Evolutionary conservation across 305 asterid genomes (phyloP).

Genomic region (Solanum aculeatissimum): DNA sequence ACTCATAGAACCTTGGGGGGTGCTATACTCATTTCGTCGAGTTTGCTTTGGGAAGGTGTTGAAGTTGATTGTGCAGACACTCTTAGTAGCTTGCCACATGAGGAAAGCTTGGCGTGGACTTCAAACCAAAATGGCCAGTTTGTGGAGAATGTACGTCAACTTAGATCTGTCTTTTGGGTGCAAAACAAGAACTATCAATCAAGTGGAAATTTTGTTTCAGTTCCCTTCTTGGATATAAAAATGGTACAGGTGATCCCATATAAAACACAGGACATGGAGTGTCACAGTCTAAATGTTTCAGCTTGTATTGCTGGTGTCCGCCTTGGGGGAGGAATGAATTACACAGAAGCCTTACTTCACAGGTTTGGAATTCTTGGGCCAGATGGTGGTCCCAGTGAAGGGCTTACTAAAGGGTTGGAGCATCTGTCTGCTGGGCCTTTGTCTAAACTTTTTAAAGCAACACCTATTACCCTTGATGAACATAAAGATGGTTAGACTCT

Average conservation of each 20-base stretch:
- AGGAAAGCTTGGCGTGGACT: conserved; percentile 21
- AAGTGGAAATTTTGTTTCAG: conserved; percentile 17
- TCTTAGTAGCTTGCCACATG: conserved; percentile 25
- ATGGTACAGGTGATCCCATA: conserved; percentile 80
- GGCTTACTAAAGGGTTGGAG: conserved; percentile 76
- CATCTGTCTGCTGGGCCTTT: conserved; percentile 87
- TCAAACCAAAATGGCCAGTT: conserved; percentile 15
- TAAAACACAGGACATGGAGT: conserved; percentile 68
- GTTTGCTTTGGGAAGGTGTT: conserved; percentile 73
- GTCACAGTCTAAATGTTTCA: conserved; percentile 74
- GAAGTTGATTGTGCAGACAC: conserved; percentile 76
- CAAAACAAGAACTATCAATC: conserved; percentile 43
- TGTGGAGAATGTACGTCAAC: conserved; percentile 33
- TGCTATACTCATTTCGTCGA: conserved; percentile 84
- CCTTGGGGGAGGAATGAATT: conserved; percentile 96
- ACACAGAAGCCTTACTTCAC: conserved; percentile 86
- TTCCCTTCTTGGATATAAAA: conserved; percentile 62
- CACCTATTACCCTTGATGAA: conserved; percentile 46
- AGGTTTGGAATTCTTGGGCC: conserved; percentile 94
- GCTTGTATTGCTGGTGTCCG: conserved; percentile 90
- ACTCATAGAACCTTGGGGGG: conserved; percentile 91
- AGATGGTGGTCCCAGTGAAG: conserved; percentile 98
- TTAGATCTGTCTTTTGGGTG: conserved; percentile 93
- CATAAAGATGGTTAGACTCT: conserved; percentile 26
- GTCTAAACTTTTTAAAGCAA: conserved; percentile 65